Base-by-base conservation (phyloP, 2,329 filamentous ascomycete genomes). In the Xylariaceae sp. region DNA sequence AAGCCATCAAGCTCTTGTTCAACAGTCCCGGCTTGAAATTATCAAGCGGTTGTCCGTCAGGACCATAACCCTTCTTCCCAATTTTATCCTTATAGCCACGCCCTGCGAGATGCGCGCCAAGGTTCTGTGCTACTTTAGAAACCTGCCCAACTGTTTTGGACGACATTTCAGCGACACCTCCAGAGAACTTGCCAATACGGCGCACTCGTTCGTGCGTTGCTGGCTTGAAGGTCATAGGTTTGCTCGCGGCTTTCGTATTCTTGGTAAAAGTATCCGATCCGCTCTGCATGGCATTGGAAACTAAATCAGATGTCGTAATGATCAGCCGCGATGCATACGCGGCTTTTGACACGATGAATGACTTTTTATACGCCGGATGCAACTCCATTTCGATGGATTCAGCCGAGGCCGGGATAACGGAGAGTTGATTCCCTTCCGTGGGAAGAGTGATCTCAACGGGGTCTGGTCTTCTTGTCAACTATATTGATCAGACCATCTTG, bases 1-100 rank as follows among this genome's bases (percentile, higher is more conserved):
- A 97, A 0, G 94, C 94, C 77, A 99, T 97, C 77, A 99, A 78
- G 58, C 87, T 92, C 80, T 96, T 97, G 76, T 99, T 99, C 61
- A 99, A 75, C 24, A 99, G 76, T 4, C 94, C 93, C 0, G 94
- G 93, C 74, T 96, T 96, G 75, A 94, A 95, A 15, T 70, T 72
- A 1, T 81, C 77, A 6, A 83, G 68, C 3, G 81, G 79, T 45
- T 85, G 85, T 29, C 90, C 90, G 56, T 92, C 84, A 54, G 86
- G 83, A 54, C 89, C 89, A 53, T 81, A 82, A 1, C 87, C 86
- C 64, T 81, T 84, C 20, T 74, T 71, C 16, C 81, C 81, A 47
- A 79, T 80, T 61, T 79, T 80, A 37, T 61, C 56, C 63, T 74
- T 81, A 55, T 71, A 75, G 15, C 83, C 81, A 52, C 84, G 81